Evolutionary conservation across 805 yeast species (phyloP).

Genomic region (Kluyveromyces dobzhanskii): DNA sequence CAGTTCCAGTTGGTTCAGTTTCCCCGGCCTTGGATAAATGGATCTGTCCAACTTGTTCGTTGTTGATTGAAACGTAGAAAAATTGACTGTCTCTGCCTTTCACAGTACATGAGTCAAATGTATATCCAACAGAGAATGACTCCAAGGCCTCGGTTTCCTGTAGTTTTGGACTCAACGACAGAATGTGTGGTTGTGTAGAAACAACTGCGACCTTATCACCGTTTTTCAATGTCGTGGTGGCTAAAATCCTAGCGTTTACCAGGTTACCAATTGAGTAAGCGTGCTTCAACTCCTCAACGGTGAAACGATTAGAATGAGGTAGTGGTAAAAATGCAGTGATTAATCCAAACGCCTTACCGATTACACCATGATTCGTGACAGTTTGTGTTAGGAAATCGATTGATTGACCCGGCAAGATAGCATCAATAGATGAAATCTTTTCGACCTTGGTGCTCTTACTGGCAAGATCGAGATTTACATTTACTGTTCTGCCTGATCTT

Average conservation of each 20-base stretch:
- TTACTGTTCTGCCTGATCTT: constrained; percentile 36
- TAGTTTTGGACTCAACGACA: constrained; percentile 20
- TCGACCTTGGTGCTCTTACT: constrained; percentile 40
- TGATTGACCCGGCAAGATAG: constrained; percentile 76
- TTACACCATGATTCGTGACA: constrained; percentile 51
- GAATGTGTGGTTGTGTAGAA: constrained; percentile 52
- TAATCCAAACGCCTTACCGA: constrained; percentile 67
- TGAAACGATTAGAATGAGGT: constrained; percentile 50
- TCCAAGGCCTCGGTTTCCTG: constrained; percentile 35
- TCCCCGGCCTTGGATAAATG: constrained; percentile 64
- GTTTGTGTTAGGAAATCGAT: constrained; percentile 67
- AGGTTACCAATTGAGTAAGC: constrained; percentile 60
- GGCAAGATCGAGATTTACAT: constrained; percentile 43
- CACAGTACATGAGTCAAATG: constrained; percentile 43
- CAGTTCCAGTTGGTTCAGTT: constrained; percentile 34
- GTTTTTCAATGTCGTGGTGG: constrained; percentile 43
- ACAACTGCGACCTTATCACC: constrained; percentile 49
- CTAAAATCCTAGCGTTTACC: constrained; percentile 63
- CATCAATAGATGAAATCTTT: constrained; percentile 63
- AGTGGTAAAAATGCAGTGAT: constrained; percentile 62
- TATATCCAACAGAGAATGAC: constrained; percentile 75
- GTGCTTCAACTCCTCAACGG: constrained; percentile 43
- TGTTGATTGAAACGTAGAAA: constrained; percentile 50
- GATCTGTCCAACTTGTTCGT: constrained; percentile 56
- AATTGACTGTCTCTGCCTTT: constrained; percentile 51